phyloP scores from a whole-genome alignment of 2,329 filamentous ascomycete species.

The Pseudocercospora macadamiae region DNA sequence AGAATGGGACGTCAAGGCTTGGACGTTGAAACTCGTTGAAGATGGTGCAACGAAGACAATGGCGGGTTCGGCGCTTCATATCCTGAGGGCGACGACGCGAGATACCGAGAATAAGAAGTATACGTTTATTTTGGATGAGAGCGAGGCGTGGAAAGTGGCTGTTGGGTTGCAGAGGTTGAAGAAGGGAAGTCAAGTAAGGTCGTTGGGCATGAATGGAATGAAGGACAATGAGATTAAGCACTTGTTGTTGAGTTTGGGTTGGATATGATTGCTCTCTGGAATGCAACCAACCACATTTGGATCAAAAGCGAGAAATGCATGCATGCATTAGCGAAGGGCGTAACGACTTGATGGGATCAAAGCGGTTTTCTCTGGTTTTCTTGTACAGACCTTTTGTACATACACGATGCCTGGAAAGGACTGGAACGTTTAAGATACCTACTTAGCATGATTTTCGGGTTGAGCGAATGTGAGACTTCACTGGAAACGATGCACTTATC shows the following conservation, averaged over 20 bases:
- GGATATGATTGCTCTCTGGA: slow-evolving; percentile 28
- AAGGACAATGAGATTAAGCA: slow-evolving; percentile 48
- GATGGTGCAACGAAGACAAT: slow-evolving; percentile 45
- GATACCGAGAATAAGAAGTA: slow-evolving; percentile 65
- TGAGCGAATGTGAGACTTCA: too few relatives aligned
- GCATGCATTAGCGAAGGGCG: slow-evolving; percentile 3
- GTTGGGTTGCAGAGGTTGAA: slow-evolving; percentile 60
- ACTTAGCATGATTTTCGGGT: too few relatives aligned
- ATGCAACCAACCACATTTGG: background rate
- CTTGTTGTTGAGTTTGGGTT: slow-evolving; percentile 41
- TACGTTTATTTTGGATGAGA: slow-evolving; percentile 62
- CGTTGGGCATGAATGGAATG: slow-evolving; percentile 57
- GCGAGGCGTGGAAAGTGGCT: slow-evolving; percentile 65
- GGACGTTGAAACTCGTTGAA: slow-evolving; percentile 93
- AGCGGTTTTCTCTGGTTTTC: too few relatives aligned
- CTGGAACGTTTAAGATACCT: too few relatives aligned
- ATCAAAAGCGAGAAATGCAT: background rate
- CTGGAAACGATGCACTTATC: too few relatives aligned
- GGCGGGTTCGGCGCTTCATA: slow-evolving; percentile 50
- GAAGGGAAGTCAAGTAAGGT: slow-evolving; percentile 59
- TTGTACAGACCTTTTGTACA: too few relatives aligned
- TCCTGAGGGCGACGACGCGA: slow-evolving; percentile 61
- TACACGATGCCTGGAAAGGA: too few relatives aligned
- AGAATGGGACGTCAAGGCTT: slow-evolving; percentile 98
- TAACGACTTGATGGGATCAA: too few relatives aligned